Percentiles rank a stretch among this genome's conserved stretches.
Conservation (phyloP, 139 green algal species). For the Micromonas pusilla region DNA sequence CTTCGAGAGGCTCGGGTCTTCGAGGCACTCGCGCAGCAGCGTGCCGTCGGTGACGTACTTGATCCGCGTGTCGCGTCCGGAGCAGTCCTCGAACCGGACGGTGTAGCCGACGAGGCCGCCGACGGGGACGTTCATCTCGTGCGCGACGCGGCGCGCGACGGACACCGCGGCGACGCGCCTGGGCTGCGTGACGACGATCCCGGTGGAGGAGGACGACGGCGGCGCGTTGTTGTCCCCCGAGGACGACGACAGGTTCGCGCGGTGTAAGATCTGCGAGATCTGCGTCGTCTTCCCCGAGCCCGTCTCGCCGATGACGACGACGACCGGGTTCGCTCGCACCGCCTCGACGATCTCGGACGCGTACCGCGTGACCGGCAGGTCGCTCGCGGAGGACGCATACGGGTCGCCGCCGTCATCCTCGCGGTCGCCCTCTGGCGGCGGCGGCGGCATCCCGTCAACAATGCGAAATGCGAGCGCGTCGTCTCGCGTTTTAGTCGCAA, state of each 20-base stretch:
- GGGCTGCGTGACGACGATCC: constrained; percentile 87
- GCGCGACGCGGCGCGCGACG: constrained; percentile 76
- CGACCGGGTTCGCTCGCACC: constrained; percentile 45
- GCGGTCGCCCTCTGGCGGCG: too few species aligned
- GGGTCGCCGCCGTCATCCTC: background rate
- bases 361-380: constrained; percentile 9
- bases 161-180: constrained; percentile 63
- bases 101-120: constrained; percentile 82
- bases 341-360: constrained; percentile 33
- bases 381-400: too few species aligned
- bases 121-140: constrained; percentile 59
- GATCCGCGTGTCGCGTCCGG: constrained; percentile 55
- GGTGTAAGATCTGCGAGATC: constrained; percentile 82
- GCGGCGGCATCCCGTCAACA: too few species aligned
- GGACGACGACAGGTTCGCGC: constrained; percentile 25
- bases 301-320: constrained; percentile 70
- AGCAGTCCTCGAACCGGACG: constrained; percentile 89
- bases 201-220: constrained; percentile 48
- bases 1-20: constrained; percentile 59
- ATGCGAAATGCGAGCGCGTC: too few species aligned
- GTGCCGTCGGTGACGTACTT: constrained; percentile 84
- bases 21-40: constrained; percentile 76
- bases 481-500: too few species aligned
- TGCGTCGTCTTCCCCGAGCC: constrained; percentile 83
- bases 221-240: constrained; percentile 45